Evolutionary conservation across 2,329 filamentous ascomycete genomes (phyloP), one percentile per base, ranked within the genome.

Genomic region (Alternaria sp.): DNA sequence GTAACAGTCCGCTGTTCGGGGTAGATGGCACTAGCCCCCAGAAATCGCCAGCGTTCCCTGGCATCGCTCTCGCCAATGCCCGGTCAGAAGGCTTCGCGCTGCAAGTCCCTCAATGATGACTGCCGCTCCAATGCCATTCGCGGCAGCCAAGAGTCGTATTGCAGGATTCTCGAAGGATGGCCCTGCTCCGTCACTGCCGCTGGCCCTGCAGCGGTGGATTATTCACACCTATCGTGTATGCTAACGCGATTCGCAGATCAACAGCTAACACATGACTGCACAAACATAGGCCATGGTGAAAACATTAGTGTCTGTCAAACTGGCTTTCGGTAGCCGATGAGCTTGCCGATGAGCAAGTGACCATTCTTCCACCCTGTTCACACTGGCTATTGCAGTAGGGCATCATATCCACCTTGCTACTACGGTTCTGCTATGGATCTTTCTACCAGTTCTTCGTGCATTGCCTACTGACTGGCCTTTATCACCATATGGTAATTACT

Each of bases 81-180:
- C 74, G 74, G 75, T 66, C 71, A 41, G 72, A 77, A 67, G 75
- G 73, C 72, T 69, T 69, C 66, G 41, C 45, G 56, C 63, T 64
- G 54, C 63, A 47, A 60, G 51, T 21, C 54, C 60, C 60, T 63
- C 60, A 37, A 46, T 60, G 53, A 66, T 67, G 65, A 61, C 66
- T 61, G 71, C 64, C 58, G 66, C 60, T 74, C 62, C 63, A 61
- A 71, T 60, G 63, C 67, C 54, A 43, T 65, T 71, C 51, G 51
- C 55, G 66, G 61, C 49, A 23, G 70, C 75, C 74, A 69, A 75
- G 71, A 53, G 46, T 51, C 37, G 50, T 54, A 55, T 61, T 62
- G 59, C 63, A 56, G 47, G 54, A 60, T 75, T 78, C 74, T 72
- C 64, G 75, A 75, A 77, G 65, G 30, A 69, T 68, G 66, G 44